Evolutionary conservation across 2,329 filamentous ascomycete species (phyloP).

Genomic region (Ophidiomyces ophidiicola): DNA sequence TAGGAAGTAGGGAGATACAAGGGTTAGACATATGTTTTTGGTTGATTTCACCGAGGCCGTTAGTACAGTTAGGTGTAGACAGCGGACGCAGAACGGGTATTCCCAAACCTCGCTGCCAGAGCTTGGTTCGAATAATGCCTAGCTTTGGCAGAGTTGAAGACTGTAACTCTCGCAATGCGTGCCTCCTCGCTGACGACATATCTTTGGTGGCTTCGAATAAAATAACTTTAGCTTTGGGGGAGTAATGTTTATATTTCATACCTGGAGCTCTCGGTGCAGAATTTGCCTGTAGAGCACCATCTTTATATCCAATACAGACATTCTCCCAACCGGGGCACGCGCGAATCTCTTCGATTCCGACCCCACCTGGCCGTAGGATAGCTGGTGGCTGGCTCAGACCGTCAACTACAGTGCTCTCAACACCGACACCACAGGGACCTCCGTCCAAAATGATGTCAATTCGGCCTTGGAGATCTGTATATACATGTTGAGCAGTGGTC

Average conservation of each 20-base stretch:
- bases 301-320: conserved; percentile 65
- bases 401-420: conserved; percentile 95
- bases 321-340: conserved; percentile 67
- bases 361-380: conserved; percentile 73
- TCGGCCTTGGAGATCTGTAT: conserved; percentile 66
- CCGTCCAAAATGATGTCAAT: conserved; percentile 85
- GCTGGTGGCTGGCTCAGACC: conserved; percentile 69
- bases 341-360: conserved; percentile 69
- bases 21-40: conserved; percentile 10
- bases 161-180: conserved; percentile 20
- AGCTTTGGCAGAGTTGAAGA: conserved; percentile 15
- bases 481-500: conserved; percentile 78
- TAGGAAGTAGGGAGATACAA: conserved; percentile 19
- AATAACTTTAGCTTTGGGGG: conserved; percentile 73
- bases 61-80: conserved; percentile 13
- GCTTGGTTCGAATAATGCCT: conserved; percentile 23
- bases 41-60: background rate
- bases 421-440: conserved; percentile 72
- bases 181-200: conserved; percentile 20
- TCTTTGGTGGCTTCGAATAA: conserved; percentile 55
- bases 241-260: conserved; percentile 99
- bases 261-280: conserved; percentile 69
- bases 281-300: conserved; percentile 55
- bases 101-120: conserved; percentile 20
- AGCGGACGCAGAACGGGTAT: background rate